Conservation (phyloP, 2,329 filamentous ascomycete genomes). For the Trichoderma afroharzianum region DNA sequence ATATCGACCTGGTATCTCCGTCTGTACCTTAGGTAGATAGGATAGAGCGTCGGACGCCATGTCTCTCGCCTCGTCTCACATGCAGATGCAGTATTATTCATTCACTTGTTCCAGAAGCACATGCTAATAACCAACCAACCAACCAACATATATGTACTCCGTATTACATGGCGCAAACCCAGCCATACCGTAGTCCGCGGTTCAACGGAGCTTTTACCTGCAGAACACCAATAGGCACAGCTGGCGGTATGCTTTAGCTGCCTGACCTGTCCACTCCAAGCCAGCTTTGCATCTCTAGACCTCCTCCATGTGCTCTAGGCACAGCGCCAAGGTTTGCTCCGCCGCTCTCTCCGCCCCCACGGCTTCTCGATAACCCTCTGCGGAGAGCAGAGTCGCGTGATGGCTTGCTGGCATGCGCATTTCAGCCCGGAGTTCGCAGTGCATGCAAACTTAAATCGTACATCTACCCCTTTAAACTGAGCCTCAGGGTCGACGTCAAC, state of each 20-base stretch:
- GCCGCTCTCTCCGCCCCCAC: constrained; percentile 6
- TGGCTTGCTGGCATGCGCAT: background rate
- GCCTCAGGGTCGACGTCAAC: background rate
- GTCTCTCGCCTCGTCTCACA: background rate
- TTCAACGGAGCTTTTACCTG: background rate
- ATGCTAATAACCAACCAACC: background rate
- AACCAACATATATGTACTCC: background rate
- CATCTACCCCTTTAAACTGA: background rate
- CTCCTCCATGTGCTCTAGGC: constrained; percentile 3
- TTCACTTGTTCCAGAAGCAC: background rate
- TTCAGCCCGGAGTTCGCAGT: background rate
- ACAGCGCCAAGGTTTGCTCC: constrained; percentile 8
- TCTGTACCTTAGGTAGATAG: background rate
- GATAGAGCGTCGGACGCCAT: background rate
- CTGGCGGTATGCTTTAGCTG: background rate
- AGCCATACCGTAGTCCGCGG: background rate
- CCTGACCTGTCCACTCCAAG: background rate
- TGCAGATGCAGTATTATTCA: background rate
- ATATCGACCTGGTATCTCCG: background rate
- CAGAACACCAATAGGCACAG: background rate
- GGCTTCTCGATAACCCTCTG: background rate
- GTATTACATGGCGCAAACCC: background rate
- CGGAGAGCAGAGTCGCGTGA: constrained; percentile 9
- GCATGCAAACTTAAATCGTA: background rate
- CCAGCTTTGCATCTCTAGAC: background rate